Conservation (phyloP, 2,329 filamentous ascomycete species). For the Verticillium isaacii region DNA sequence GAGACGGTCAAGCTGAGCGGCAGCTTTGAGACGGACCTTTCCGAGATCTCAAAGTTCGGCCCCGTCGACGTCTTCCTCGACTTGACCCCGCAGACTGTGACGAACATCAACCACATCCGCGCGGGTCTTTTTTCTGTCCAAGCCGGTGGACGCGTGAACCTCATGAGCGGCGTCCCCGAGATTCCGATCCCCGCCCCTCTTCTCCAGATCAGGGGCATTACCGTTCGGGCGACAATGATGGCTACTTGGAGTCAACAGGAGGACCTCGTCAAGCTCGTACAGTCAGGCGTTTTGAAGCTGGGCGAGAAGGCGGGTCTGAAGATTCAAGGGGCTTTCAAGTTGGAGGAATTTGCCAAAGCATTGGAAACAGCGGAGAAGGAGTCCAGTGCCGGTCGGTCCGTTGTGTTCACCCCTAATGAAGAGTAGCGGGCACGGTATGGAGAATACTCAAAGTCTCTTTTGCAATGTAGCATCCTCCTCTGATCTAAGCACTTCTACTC, state of each 20-base stretch:
- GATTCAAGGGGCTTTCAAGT: background rate
- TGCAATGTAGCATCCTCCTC: too few relatives aligned
- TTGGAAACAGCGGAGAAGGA: background rate
- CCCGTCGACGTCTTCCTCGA: background rate
- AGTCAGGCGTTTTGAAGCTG: background rate
- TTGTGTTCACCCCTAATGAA: background rate
- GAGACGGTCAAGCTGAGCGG: background rate
- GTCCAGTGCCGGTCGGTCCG: background rate
- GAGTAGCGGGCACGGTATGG: background rate
- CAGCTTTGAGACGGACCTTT: background rate
- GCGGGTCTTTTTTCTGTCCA: background rate
- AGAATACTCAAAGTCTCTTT: too few relatives aligned
- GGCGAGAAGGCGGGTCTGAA: background rate
- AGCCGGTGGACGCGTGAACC: background rate
- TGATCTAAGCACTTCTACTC: too few relatives aligned
- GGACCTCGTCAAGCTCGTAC: background rate
- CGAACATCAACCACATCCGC: background rate
- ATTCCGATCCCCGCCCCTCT: background rate
- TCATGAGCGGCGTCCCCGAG: background rate
- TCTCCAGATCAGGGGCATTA: background rate
- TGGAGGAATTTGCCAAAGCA: background rate
- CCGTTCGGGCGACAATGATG: background rate
- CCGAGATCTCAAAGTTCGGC: background rate
- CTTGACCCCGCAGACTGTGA: background rate
- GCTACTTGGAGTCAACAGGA: background rate